phyloP scores from a whole-genome alignment of 2,329 filamentous ascomycete genomes.

The Colletotrichum salicis region DNA sequence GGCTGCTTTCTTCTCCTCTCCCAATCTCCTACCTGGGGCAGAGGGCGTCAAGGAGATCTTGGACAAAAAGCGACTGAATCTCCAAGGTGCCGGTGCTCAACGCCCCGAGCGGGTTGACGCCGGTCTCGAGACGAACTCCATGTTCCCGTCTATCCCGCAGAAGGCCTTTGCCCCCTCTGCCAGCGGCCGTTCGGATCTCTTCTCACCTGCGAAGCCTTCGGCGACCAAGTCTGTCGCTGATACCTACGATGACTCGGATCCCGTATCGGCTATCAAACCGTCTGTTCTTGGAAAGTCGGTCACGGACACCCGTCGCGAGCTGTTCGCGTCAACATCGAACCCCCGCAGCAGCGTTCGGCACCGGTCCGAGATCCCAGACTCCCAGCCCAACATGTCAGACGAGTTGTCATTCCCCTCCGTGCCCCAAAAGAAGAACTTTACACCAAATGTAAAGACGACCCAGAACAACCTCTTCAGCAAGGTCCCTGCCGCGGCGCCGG shows the following conservation, averaged over 20 bases:
- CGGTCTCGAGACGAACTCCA: conserved; percentile 48
- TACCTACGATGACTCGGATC: not conserved
- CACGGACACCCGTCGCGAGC: conserved; percentile 16
- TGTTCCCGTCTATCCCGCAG: conserved; percentile 50
- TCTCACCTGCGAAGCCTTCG: conserved; percentile 46
- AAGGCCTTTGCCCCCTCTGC: conserved; percentile 47
- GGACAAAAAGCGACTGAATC: conserved; percentile 30
- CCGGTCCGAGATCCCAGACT: conserved; percentile 31
- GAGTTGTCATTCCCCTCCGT: conserved; percentile 47
- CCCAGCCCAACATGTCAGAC: conserved; percentile 47
- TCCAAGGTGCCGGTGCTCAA: conserved; percentile 14
- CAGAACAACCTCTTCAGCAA: conserved; percentile 52
- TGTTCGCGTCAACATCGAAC: conserved; percentile 8
- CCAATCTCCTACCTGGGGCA: conserved; percentile 51
- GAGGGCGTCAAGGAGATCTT: conserved; percentile 30
- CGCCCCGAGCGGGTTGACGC: conserved; percentile 33
- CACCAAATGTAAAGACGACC: conserved; percentile 50
- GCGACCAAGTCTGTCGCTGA: conserved; percentile 6
- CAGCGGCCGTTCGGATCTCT: conserved; percentile 46
- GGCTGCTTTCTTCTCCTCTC: conserved; percentile 68
- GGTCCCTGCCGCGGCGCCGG: conserved; percentile 39
- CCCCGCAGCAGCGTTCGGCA: conserved; percentile 5
- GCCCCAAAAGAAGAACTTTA: conserved; percentile 61
- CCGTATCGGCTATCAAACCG: not conserved
- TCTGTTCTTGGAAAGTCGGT: not conserved